These are phyloP conservation scores for Ceratopteris richardii DNA, from an alignment of 75 land plant species.

Conservation along the genomic window DNA sequence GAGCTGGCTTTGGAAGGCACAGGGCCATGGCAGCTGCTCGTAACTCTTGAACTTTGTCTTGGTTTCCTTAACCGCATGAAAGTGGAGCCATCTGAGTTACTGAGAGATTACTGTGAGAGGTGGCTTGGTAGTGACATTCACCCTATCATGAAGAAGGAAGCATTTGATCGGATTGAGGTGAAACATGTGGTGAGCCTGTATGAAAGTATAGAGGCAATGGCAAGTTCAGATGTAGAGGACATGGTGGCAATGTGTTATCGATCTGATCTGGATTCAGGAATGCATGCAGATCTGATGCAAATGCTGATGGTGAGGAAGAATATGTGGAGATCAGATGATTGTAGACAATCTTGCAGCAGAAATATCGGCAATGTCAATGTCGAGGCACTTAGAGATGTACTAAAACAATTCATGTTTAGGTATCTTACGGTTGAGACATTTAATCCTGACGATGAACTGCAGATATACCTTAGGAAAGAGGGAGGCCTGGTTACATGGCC, in stretches of 20 bases:
- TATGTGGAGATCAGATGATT: not conserved
- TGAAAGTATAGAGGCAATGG: slow-evolving; percentile 20
- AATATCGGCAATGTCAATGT: slow-evolving; percentile 5
- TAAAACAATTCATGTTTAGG: slow-evolving; percentile 21
- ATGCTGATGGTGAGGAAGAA: not conserved
- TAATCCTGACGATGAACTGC: slow-evolving; percentile 10
- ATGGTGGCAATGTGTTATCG: slow-evolving; percentile 11
- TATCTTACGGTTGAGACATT: slow-evolving; percentile 12
- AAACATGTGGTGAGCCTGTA: slow-evolving; percentile 23
- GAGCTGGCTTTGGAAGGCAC: slow-evolving; percentile 11
- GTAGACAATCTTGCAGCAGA: slow-evolving; percentile 5
- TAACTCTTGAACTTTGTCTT: slow-evolving; percentile 16
- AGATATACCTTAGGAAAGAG: slow-evolving; percentile 12
- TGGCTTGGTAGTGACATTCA: slow-evolving; percentile 13
- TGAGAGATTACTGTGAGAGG: slow-evolving; percentile 11
- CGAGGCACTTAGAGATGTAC: slow-evolving; percentile 9
- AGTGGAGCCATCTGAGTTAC: slow-evolving; percentile 11
- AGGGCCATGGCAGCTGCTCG: slow-evolving; percentile 20
- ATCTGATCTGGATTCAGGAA: not conserved
- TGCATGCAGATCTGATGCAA: not conserved
- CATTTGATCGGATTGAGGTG: slow-evolving; percentile 15
- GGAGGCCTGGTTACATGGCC: slow-evolving; percentile 18
- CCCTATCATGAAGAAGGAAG: slow-evolving; percentile 8
- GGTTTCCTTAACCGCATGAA: slow-evolving; percentile 14
- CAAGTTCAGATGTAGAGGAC: slow-evolving; percentile 8